Percentiles rank a stretch among this genome's conserved stretches.
phyloP scores from a whole-genome alignment of 2,329 filamentous ascomycete species.

The Penicillium sp. region DNA sequence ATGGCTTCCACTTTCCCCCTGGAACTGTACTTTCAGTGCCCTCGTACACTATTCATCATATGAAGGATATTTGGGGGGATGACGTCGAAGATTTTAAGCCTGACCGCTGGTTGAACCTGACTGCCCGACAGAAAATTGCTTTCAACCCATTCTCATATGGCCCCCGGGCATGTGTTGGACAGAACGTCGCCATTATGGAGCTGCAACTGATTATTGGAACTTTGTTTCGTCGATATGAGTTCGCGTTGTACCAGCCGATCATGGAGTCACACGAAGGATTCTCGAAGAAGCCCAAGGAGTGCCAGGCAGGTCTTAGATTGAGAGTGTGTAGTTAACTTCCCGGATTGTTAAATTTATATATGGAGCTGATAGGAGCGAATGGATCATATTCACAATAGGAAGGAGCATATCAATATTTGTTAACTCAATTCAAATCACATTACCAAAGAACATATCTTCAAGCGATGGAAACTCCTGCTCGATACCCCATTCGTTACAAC shows the following conservation, averaged over 20 bases:
- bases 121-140: constrained; percentile 33
- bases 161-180: constrained; percentile 45
- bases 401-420: neutral
- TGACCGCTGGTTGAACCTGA: constrained; percentile 35
- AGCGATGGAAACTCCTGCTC: constrained; percentile 19
- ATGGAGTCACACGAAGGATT: constrained; percentile 26
- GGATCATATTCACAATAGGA: neutral
- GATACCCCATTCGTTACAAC: constrained; percentile 7
- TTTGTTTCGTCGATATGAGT: constrained; percentile 25
- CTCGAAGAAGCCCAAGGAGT: constrained; percentile 26
- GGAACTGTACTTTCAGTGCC: constrained; percentile 43
- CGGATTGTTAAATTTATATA: neutral
- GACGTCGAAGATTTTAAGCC: constrained; percentile 44
- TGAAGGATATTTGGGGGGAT: constrained; percentile 42
- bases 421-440: constrained; percentile 2
- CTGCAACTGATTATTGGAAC: constrained; percentile 40
- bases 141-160: constrained; percentile 47
- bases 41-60: constrained; percentile 44
- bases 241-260: constrained; percentile 15
- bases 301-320: constrained; percentile 19
- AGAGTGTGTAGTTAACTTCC: neutral
- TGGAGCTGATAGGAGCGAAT: neutral
- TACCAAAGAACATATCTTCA: constrained; percentile 20
- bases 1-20: constrained; percentile 21
- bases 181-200: constrained; percentile 47